phyloP scores from a whole-genome alignment of 495 filamentous ascomycete genomes.

The Lophiostoma macrostomum region DNA sequence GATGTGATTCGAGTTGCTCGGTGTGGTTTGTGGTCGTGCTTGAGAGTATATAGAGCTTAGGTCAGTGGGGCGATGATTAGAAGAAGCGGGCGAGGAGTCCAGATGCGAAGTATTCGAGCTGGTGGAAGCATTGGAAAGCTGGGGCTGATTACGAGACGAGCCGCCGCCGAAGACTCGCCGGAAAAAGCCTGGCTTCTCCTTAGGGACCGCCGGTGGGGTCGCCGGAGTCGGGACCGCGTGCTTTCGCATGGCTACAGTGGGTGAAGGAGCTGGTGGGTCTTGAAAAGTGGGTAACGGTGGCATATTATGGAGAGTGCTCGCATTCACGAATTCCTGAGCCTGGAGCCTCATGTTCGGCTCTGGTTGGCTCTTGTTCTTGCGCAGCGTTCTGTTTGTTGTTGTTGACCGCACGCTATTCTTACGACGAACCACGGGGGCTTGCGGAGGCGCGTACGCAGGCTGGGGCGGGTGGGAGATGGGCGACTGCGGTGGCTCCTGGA shows the following conservation, averaged over 20 bases:
- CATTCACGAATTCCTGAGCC: conserved; percentile 40
- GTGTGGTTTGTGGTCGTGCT: conserved; percentile 27
- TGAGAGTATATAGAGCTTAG: conserved; percentile 10
- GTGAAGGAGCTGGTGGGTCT: conserved; percentile 50
- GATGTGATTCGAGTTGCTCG: conserved; percentile 29
- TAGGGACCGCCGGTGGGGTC: conserved; percentile 42
- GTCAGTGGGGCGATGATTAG: conserved; percentile 14
- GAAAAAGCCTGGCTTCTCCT: conserved; percentile 86
- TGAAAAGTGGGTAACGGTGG: conserved; percentile 29
- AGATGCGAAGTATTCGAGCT: conserved; percentile 7
- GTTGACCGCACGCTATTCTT: conserved; percentile 64
- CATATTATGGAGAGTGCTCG: conserved; percentile 30
- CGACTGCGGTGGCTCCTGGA: conserved; percentile 43
- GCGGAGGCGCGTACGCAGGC: conserved; percentile 33
- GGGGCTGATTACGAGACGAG: conserved; percentile 48
- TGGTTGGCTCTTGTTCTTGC: conserved; percentile 57
- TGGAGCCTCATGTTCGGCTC: conserved; percentile 38
- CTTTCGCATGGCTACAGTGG: conserved; percentile 55
- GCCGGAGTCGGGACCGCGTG: conserved; percentile 39
- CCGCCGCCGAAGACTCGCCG: conserved; percentile 72
- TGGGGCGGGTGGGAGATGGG: conserved; percentile 34
- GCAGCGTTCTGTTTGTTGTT: conserved; percentile 55
- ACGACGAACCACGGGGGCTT: conserved; percentile 45
- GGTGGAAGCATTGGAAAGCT: conserved; percentile 18
- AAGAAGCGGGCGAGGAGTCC: conserved; percentile 16